These are phyloP conservation scores for Leishmania braziliensis DNA, from an alignment of 208 protist genomes.

Conservation along the genomic window DNA sequence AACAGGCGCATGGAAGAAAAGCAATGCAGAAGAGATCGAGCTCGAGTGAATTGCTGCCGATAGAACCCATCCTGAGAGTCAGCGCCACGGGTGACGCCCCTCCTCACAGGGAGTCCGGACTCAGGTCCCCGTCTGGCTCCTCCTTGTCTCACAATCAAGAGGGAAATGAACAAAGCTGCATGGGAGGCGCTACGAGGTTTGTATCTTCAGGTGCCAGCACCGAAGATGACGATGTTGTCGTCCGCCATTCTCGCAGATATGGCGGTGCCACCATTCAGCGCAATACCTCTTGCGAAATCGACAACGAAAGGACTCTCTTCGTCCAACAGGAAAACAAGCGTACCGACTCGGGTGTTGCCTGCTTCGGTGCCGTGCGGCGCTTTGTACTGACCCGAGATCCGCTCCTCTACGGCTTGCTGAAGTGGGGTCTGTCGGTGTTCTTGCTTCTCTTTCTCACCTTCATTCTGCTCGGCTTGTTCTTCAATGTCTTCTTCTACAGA, in stretches of 20 bases:
- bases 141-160: not conserved
- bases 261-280: not conserved
- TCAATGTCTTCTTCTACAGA: slow-evolving; percentile 15
- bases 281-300: not conserved
- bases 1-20: not conserved
- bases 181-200: not conserved
- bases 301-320: slow-evolving; percentile 1
- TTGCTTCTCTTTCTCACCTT: slow-evolving; percentile 27
- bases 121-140: not conserved
- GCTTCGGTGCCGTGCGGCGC: slow-evolving; percentile 2
- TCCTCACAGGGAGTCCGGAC: not conserved
- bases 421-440: slow-evolving; percentile 25
- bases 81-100: not conserved
- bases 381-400: slow-evolving; percentile 30
- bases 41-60: not conserved
- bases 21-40: not conserved
- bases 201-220: not conserved
- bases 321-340: not conserved
- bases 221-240: not conserved
- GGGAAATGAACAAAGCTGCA: not conserved
- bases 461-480: slow-evolving; percentile 25
- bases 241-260: slow-evolving; percentile 1
- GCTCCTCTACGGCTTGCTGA: slow-evolving; percentile 24
- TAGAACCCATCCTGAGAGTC: not conserved
- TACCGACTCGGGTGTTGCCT: not conserved